Percentiles rank a stretch among this genome's conserved stretches.
These are phyloP conservation scores for Leishmania turanica DNA, from an alignment of 208 protist genomes.

Conservation along the genomic window DNA sequence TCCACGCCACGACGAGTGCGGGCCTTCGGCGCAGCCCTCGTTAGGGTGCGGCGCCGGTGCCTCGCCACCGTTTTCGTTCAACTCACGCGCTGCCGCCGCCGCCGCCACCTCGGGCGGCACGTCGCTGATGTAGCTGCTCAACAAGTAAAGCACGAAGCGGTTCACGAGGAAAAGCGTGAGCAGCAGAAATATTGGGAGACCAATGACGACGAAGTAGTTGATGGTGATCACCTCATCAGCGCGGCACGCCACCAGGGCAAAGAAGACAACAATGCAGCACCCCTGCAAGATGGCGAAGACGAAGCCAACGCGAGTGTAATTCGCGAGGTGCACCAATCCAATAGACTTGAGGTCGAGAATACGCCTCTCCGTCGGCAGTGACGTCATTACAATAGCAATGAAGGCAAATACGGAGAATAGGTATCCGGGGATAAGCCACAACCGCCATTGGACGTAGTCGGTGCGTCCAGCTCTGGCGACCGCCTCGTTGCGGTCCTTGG, in stretches of 20 bases:
- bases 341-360: slow-evolving; percentile 22
- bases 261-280: slow-evolving; percentile 41
- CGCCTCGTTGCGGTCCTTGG: slow-evolving; percentile 64
- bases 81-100: slow-evolving; percentile 6
- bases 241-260: slow-evolving; percentile 67
- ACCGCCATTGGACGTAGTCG: slow-evolving; percentile 60
- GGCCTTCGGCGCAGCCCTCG: neutral
- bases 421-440: slow-evolving; percentile 72
- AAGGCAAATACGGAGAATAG: slow-evolving; percentile 43
- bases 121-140: slow-evolving; percentile 22
- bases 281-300: slow-evolving; percentile 37
- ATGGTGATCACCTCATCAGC: slow-evolving; percentile 64
- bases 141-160: slow-evolving; percentile 10
- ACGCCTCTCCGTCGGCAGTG: slow-evolving; percentile 22
- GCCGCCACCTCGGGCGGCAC: slow-evolving; percentile 23
- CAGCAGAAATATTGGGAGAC: slow-evolving; percentile 49
- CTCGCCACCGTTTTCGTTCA: slow-evolving; percentile 21
- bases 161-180: slow-evolving; percentile 44
- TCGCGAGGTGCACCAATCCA: slow-evolving; percentile 30
- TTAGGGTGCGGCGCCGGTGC: neutral
- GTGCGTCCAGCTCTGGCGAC: slow-evolving; percentile 20
- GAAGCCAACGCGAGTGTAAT: slow-evolving; percentile 39
- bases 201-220: slow-evolving; percentile 75
- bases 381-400: slow-evolving; percentile 19
- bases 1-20: neutral